phyloP scores from a whole-genome alignment of 768 basidiomycete genomes.

The Mycena capillaripes region DNA sequence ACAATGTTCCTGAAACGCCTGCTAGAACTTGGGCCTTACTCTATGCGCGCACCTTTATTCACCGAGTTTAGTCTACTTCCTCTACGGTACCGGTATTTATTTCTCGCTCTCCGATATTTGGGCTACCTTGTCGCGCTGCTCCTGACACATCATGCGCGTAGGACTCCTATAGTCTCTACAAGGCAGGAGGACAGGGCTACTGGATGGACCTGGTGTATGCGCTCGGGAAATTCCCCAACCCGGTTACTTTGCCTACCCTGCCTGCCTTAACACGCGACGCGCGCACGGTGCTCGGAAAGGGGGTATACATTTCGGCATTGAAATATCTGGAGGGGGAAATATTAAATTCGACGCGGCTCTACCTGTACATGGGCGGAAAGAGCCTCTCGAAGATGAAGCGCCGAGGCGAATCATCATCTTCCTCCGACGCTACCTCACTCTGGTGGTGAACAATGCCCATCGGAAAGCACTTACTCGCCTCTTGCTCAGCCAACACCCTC shows the following conservation, averaged over 20 bases:
- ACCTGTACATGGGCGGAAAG: background rate
- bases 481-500: background rate
- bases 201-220: constrained; percentile 3
- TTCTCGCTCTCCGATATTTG: background rate
- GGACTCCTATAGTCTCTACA: background rate
- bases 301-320: background rate
- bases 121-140: background rate
- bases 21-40: background rate
- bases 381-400: background rate
- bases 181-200: background rate
- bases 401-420: background rate
- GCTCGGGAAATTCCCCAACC: background rate
- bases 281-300: background rate
- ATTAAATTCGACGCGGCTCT: background rate
- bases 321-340: background rate
- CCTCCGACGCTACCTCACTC: background rate
- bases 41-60: background rate
- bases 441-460: background rate
- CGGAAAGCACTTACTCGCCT: too few species aligned
- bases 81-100: background rate
- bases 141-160: background rate
- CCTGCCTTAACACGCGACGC: background rate
- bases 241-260: background rate
- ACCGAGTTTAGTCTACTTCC: background rate
- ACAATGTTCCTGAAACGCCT: background rate